Percentiles rank a stretch among this genome's conserved stretches.
Evolutionary conservation across 1,284 basidiomycete genomes (phyloP).

Genomic region (Leccinum fuscescens): DNA sequence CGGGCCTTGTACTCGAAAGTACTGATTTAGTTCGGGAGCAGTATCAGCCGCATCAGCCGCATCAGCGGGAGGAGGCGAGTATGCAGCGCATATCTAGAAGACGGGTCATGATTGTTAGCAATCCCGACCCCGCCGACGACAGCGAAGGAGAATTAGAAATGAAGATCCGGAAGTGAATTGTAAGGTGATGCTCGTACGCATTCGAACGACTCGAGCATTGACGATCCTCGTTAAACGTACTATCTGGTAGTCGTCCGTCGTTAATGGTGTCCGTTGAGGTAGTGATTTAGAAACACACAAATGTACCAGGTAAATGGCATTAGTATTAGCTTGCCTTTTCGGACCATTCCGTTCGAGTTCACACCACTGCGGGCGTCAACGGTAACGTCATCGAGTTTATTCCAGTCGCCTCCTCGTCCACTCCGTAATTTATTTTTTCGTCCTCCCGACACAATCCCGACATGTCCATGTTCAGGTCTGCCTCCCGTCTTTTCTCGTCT

Average conservation of each 20-base stretch:
- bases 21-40: conserved; percentile 14
- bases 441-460: background rate
- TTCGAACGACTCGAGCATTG: background rate
- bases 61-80: conserved; percentile 13
- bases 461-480: conserved; percentile 21
- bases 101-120: conserved; percentile 30
- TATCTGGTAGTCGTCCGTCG: background rate
- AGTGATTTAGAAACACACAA: background rate
- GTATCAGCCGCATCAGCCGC: conserved; percentile 17
- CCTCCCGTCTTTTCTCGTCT: conserved; percentile 16
- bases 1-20: background rate
- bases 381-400: conserved; percentile 33
- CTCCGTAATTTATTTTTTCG: conserved; percentile 10
- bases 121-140: conserved; percentile 30
- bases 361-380: conserved; percentile 18
- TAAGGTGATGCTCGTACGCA: conserved; percentile 4
- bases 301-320: background rate
- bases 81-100: conserved; percentile 22
- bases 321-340: conserved; percentile 11
- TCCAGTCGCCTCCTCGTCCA: background rate
- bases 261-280: background rate
- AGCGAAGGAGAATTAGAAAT: conserved; percentile 28
- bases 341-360: conserved; percentile 33
- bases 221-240: background rate
- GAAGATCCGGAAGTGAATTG: conserved; percentile 11